Base-by-base conservation (phyloP, 768 basidiomycete genomes). In the Rubroboletus pulcherrimus region DNA sequence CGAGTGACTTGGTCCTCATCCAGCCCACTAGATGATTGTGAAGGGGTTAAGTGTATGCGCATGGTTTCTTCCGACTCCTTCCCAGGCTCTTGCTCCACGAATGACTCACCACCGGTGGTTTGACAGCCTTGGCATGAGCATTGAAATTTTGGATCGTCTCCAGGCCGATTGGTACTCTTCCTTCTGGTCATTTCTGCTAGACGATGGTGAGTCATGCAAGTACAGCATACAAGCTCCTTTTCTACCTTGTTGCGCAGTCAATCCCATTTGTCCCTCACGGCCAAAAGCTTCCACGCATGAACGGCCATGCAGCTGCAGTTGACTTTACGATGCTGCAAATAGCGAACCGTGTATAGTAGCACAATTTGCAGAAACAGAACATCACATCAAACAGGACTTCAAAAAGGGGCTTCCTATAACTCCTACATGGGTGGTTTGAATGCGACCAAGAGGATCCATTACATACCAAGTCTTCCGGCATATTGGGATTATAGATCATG, bases 131-230 rank as follows among this genome's bases (percentile, higher is more conserved):
- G 24, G 96, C 96, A 53, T 96, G 81, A 48, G 98, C 87, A 71
- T 99, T 98, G 74, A 99, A 99, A 73, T n/a, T 98, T 98, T 49
- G 81, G 63, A 98, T 84, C 51, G 86, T 87, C 15, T 98, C 95
- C 51, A 99, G 70, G 5, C 86, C 87, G 40, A 99, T 91, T 0
- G 86, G 86, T 10, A 98, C 74, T 72, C 96, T 98, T 73, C 95
- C 94, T 71, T 98, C 96, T 2, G 95, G 94, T 96, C 96, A 98
- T 83, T 96, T 97, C 51, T 92, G 81, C 90, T 93, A 65, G 37
- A 62, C 17, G 40, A 49, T 0, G 14, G 40, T 66, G 55, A 66
- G 64, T 42, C 19, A 54, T 15, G 15, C 12, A 19, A 47, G 19
- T 14, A 40, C 1, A 31, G n/a, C 30, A 19, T 54, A 29, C 12